Evolutionary conservation across 805 yeast genomes (phyloP), one percentile per base, ranked within the genome.

Genomic region (Cyberlindnera petersonii): DNA sequence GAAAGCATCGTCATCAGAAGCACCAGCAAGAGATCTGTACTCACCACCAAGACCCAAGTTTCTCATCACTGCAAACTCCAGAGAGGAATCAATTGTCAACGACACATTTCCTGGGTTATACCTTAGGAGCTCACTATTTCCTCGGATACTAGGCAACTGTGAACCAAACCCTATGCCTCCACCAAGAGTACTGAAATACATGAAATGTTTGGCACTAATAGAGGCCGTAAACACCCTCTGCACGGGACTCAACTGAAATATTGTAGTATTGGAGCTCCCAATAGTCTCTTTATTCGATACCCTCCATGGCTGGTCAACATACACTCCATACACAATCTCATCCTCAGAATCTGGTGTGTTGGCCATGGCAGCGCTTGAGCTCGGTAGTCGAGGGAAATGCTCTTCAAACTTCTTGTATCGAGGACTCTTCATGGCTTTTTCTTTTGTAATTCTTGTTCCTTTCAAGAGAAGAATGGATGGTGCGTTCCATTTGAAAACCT

Each of bases 111-210:
- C 96, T 0, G 89, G 85, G 4, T 60, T 57, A 47, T 72, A 79
- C 45, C 68, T 69, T 23, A 68, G 64, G 1, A 58, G 52, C 7
- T 67, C 68, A 32, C 64, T 64, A 16, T 36, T 36, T 23, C 46
- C 46, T 46, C 73, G 78, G 34, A 74, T 62, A 1, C 62, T 42
- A 1, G 93, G 93, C 31, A 86, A 89, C 22, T 69, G 66, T 32
- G 71, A 63, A 0, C 98, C 98, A 54, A 86, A 74, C 0, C 96
- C 96, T 10, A 89, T 60, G 0, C 96, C 97, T 37, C 86, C 79
- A 1, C 93, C 89, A 7, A 68, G 52, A 8, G 77, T 84, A 52
- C 75, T 81, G 61, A 86, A 86, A 57, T 85, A 87, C 1, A 77
- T 72, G 37, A 62, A 67, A 38, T 65, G 58, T 59, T 49, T 61